phyloP scores from a whole-genome alignment of 169 alveolate species.

The Theileria orientalis region DNA sequence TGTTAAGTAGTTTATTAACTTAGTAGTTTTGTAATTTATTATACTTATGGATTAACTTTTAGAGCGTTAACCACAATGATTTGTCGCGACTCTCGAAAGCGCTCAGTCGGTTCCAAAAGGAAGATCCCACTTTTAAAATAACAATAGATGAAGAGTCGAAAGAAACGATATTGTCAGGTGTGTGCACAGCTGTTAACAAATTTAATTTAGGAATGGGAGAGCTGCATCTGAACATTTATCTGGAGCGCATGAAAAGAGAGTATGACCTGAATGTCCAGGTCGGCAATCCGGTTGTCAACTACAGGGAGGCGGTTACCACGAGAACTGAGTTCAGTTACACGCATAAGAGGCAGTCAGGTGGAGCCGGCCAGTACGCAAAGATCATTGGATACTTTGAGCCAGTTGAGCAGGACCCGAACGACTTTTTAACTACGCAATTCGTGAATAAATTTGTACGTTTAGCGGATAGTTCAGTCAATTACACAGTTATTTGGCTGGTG shows the following conservation, averaged over 20 bases:
- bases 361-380: constrained; percentile 96
- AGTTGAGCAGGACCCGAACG: constrained; percentile 72
- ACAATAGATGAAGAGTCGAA: constrained; percentile 87
- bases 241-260: constrained; percentile 93
- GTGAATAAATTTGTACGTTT: constrained; percentile 56
- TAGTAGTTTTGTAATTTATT: neutral
- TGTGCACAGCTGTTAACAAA: constrained; percentile 36
- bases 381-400: constrained; percentile 90
- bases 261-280: constrained; percentile 80
- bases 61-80: constrained; percentile 68
- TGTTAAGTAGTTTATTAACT: constrained; percentile 29
- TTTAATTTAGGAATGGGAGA: constrained; percentile 79
- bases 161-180: constrained; percentile 90
- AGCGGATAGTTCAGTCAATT: no score
- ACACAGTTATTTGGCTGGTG: constrained; percentile 58
- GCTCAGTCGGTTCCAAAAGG: constrained; percentile 86
- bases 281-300: constrained; percentile 94
- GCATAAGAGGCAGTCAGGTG: constrained; percentile 95
- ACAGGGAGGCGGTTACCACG: constrained; percentile 85
- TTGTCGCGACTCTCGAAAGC: constrained; percentile 85
- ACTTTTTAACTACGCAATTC: constrained; percentile 67
- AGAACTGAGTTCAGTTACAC: constrained; percentile 86
- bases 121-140: constrained; percentile 93
- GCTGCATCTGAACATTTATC: constrained; percentile 89
- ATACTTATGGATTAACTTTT: no score